These are phyloP conservation scores for Saccharomycopsis javanensis DNA, from an alignment of 805 yeast species.

Conservation along the genomic window DNA sequence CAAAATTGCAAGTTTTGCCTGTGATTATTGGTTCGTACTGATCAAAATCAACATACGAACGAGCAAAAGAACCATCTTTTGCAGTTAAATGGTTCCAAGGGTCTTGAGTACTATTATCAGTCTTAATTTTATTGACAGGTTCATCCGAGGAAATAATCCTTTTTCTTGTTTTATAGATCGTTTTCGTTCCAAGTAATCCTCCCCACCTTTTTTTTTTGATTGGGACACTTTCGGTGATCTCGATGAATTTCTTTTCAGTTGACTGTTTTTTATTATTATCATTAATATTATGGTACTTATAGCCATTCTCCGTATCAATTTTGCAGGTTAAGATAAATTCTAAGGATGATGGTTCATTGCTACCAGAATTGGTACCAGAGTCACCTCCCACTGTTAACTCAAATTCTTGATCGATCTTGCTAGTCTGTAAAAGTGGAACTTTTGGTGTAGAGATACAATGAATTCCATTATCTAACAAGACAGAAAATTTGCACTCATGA, in stretches of 20 bases:
- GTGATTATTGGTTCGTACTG: constrained; percentile 47
- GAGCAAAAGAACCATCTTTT: constrained; percentile 81
- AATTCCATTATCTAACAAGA: constrained; percentile 66
- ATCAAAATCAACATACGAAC: constrained; percentile 57
- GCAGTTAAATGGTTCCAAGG: constrained; percentile 60
- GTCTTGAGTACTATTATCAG: constrained; percentile 29
- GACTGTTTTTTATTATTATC: neutral
- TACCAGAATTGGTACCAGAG: neutral
- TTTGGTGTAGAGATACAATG: constrained; percentile 65
- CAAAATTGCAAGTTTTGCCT: constrained; percentile 43
- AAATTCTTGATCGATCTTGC: constrained; percentile 59
- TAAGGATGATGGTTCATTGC: constrained; percentile 22
- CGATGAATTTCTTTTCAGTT: constrained; percentile 38
- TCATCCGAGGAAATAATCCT: constrained; percentile 43
- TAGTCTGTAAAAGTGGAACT: constrained; percentile 25
- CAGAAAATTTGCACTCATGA: constrained; percentile 37
- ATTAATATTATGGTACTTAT: neutral
- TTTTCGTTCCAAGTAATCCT: constrained; percentile 35
- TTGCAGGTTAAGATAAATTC: constrained; percentile 68
- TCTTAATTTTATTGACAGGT: constrained; percentile 12
- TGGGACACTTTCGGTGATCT: constrained; percentile 49
- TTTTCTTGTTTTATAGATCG: constrained; percentile 29
- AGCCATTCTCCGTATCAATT: constrained; percentile 41
- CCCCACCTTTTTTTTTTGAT: constrained; percentile 37
- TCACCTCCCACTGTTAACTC: constrained; percentile 57